Evolutionary conservation across 768 basidiomycete genomes (phyloP), one percentile per base, ranked within the genome.

Genomic region (Cystofilobasidium bisporidii): DNA sequence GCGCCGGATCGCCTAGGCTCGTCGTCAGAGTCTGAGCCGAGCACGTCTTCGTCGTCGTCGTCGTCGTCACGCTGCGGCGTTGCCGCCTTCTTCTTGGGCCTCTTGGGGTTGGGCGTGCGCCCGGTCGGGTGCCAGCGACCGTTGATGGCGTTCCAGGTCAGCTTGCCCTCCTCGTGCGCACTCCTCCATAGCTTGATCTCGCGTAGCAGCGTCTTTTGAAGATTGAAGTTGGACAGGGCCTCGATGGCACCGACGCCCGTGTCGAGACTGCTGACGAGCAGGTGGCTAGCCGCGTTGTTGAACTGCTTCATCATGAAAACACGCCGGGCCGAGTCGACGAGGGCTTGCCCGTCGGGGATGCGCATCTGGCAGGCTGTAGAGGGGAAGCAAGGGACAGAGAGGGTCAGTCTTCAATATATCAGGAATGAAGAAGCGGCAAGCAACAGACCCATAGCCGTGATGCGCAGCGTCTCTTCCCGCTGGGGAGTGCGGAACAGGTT

Each of bases 181-280:
- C 81, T 77, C 72, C 91, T 87, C 22, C 80, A 82, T 11, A 88
- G 75, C 69, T 84, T 83, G 76, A 92, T 79, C 76, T 94, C 91
- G 17, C 93, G 82, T 41, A 88, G 83, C 32, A 92, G 76, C 72
- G 88, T 87, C 73, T 94, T 94, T 71, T 91, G 89, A 14, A 94
- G 79, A 0, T 86, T 86, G 0, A 85, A 83, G 1, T 83, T 83
- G 71, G 88, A 86, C 77, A 91, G 89, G 0, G 86, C 82, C 69
- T 89, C 87, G 0, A 86, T 85, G 3, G 87, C 81, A 32, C 81
- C 81, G 5, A 87, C 72, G 0, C 90, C 89, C 67, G 86, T 85
- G 0, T 86, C 84, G 4, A 96, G 81, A 0, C 83, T 83, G 0
- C 87, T 86, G 4, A 87, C 74, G 26, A 94, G 81, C 58, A 97